phyloP scores from a whole-genome alignment of 192 early-diverging fungal species.

The Oehlia diaphana region DNA sequence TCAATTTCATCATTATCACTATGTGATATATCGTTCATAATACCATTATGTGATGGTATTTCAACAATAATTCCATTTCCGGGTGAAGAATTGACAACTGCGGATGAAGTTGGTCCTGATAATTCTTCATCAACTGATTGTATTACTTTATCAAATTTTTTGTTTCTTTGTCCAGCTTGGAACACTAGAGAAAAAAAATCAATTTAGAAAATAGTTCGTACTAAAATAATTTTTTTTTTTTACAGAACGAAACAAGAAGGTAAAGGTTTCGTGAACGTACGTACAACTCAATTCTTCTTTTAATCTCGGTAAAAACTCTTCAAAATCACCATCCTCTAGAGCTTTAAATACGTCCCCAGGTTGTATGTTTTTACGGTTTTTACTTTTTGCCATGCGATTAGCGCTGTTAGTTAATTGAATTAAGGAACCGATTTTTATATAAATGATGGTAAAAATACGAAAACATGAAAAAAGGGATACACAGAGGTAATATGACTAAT shows the following conservation, averaged over 20 bases:
- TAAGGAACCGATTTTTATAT: not conserved
- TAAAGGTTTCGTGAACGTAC: not conserved
- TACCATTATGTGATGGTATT: not conserved
- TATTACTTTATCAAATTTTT: not conserved
- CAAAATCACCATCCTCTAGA: not conserved
- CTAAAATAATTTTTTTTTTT: not conserved
- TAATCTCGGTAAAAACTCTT: conserved; percentile 15
- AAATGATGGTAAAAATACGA: not conserved
- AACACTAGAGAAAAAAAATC: not conserved
- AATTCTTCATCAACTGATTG: not conserved
- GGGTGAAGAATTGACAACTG: not conserved
- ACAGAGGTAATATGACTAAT: not conserved
- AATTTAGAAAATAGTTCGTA: not conserved
- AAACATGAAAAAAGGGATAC: not conserved
- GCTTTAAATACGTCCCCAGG: conserved; percentile 6
- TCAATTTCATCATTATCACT: not conserved
- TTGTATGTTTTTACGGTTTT: conserved; percentile 15
- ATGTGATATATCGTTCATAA: not conserved
- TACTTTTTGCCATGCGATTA: conserved; percentile 6
- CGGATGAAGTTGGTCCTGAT: not conserved
- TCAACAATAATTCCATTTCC: not conserved
- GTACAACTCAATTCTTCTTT: conserved; percentile 11
- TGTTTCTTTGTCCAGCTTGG: not conserved
- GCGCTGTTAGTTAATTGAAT: conserved; percentile 2
- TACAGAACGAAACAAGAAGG: no score